A percentile compares a stretch with the other conserved stretches of the same genome.
Evolutionary conservation across 2,329 filamentous ascomycete species (phyloP).

Genomic region (Pochonia chlamydosporia): DNA sequence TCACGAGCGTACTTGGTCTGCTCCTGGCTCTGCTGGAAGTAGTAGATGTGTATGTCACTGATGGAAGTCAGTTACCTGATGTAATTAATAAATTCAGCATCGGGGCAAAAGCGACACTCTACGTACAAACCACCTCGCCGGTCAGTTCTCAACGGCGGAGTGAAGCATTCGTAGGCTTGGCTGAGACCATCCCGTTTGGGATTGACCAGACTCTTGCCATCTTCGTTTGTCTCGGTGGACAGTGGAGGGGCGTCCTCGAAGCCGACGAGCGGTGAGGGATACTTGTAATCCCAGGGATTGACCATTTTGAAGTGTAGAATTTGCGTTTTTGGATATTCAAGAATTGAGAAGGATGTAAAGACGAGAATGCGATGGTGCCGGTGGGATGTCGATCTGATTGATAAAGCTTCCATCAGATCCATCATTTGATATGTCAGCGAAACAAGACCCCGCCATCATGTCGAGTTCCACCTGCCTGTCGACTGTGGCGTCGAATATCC

Average conservation of each 20-base stretch:
- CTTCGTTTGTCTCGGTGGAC: constrained; percentile 53
- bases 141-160: constrained; percentile 60
- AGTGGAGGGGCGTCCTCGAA: constrained; percentile 52
- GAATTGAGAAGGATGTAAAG: neutral
- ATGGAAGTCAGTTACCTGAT: neutral
- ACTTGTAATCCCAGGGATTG: constrained; percentile 14
- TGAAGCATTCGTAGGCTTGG: constrained; percentile 64
- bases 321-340: neutral
- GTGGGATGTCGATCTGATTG: neutral
- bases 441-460: no score
- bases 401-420: no score
- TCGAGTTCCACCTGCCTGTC: no score
- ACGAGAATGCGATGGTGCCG: neutral
- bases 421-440: no score
- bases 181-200: constrained; percentile 55
- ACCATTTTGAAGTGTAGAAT: constrained; percentile 11
- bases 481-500: no score
- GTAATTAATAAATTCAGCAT: no score
- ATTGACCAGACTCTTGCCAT: constrained; percentile 76
- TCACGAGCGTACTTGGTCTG: constrained; percentile 64
- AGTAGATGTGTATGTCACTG: constrained; percentile 81
- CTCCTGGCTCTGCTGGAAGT: constrained; percentile 56
- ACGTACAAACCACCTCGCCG: constrained; percentile 65
- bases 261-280: constrained; percentile 47
- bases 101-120: no score